These are phyloP conservation scores for Syzygium jambos DNA, from an alignment of 345 rosid species.

Conservation along the genomic window DNA sequence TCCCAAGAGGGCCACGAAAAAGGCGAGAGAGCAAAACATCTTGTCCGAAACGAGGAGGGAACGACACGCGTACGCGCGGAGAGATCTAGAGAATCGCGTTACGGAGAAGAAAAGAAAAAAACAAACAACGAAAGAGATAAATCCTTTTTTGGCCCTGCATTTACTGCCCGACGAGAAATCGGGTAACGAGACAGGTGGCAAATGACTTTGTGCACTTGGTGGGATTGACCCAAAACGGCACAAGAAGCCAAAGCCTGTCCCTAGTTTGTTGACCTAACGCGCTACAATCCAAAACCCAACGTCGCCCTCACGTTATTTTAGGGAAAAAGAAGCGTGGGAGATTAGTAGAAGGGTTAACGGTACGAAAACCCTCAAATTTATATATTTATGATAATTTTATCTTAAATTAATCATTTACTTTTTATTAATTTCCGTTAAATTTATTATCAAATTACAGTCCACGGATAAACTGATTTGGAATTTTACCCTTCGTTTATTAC, in stretches of 20 bases:
- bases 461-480: too few species aligned
- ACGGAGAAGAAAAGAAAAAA: too few species aligned
- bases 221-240: conserved; percentile 12
- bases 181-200: not conserved
- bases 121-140: not conserved
- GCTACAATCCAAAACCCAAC: conserved; percentile 12
- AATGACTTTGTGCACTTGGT: not conserved
- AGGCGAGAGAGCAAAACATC: not conserved
- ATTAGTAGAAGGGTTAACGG: too few species aligned
- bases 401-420: too few species aligned
- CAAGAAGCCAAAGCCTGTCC: conserved; percentile 27
- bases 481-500: too few species aligned
- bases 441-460: too few species aligned
- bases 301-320: conserved; percentile 14
- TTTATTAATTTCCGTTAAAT: too few species aligned
- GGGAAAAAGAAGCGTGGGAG: too few species aligned
- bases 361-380: too few species aligned
- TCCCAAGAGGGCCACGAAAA: not conserved
- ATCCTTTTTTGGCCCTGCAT: not conserved
- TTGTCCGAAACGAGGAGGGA: not conserved
- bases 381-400: too few species aligned
- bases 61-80: not conserved
- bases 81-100: not conserved
- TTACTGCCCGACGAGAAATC: not conserved
- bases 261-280: conserved; percentile 42